Evolutionary conservation across 2,329 filamentous ascomycete genomes (phyloP), one percentile per base, ranked within the genome.

Genomic region (Phyllosticta citriasiana): DNA sequence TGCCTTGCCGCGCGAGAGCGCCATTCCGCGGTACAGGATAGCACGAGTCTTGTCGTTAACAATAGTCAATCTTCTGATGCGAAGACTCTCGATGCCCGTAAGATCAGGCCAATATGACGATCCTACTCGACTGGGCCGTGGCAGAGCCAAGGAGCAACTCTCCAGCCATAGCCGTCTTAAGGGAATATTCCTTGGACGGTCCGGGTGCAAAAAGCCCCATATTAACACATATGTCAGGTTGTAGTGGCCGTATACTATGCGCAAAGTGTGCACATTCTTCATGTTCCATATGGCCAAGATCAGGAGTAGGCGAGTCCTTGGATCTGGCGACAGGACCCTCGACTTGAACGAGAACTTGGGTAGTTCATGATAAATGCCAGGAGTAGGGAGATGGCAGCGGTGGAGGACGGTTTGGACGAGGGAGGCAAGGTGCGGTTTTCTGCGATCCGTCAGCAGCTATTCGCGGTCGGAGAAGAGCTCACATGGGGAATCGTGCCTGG

Each of bases 121-220:
- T 22, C 19, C 19, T 22, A 22, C 19, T 22, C 19, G 19, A 22
- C 19, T 30, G 30, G 68, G 64, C 14, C 66, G 60, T 5, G 63
- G 61, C 12, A 65, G 57, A 1, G 69, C 67, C 52, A 77, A 65
- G 16, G 71, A 72, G 61, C 74, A 77, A 58, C 73, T 77, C 59
- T 80, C 78, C 3, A 80, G 67, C 78, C 78, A 80, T 4, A 80
- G 69, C 57, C 69, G 74, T 10, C 73, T 70, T 14, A 79, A 62
- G 2, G 71, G 70, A 7, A 68, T 64, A 19, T 64, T 64, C 2
- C 68, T 68, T 10, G 67, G 63, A 19, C 73, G 65, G 2, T 60
- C 24, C 14, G 66, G 66, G 53, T 75, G 69, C 27, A 79, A 71
- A 63, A 79, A 73, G 27, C 73, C 73, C 2, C 72, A 64, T 8